Percentiles rank a stretch among this genome's conserved stretches.
phyloP scores from a whole-genome alignment of 768 basidiomycete genomes.

The Lentinula aciculospora region DNA sequence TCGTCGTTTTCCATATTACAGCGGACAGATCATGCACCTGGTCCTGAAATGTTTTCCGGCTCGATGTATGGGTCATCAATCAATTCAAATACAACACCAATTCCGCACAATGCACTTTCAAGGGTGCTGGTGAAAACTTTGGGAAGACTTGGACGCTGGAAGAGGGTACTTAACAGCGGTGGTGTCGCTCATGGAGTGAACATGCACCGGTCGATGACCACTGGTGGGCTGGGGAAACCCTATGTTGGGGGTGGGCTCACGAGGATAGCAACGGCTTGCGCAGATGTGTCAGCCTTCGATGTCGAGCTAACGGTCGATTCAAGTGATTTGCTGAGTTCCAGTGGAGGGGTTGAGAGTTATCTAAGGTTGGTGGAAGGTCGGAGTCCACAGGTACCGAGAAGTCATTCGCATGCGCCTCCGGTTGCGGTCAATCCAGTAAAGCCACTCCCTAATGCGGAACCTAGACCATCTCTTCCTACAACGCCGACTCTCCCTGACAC shows the following conservation, averaged over 20 bases:
- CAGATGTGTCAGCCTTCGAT: constrained; percentile 66
- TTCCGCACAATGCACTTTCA: constrained; percentile 60
- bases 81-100: constrained; percentile 31
- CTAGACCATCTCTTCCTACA: not conserved
- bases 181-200: constrained; percentile 13
- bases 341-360: constrained; percentile 63
- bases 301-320: constrained; percentile 50
- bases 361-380: constrained; percentile 48
- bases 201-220: constrained; percentile 1
- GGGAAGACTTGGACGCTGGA: constrained; percentile 78
- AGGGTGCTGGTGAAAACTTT: constrained; percentile 78
- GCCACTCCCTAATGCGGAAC: not conserved
- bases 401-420: not conserved
- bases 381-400: not conserved
- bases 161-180: constrained; percentile 61
- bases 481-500: not conserved
- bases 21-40: constrained; percentile 35
- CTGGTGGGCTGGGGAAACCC: not conserved
- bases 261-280: constrained; percentile 23
- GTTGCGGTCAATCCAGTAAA: not conserved
- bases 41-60: not conserved
- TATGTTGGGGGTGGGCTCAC: not conserved
- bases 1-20: constrained; percentile 60
- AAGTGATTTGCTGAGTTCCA: constrained; percentile 54
- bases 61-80: constrained; percentile 23